These are phyloP conservation scores for Baorangia bicolor DNA, from an alignment of 768 basidiomycete species.

Conservation along the genomic window DNA sequence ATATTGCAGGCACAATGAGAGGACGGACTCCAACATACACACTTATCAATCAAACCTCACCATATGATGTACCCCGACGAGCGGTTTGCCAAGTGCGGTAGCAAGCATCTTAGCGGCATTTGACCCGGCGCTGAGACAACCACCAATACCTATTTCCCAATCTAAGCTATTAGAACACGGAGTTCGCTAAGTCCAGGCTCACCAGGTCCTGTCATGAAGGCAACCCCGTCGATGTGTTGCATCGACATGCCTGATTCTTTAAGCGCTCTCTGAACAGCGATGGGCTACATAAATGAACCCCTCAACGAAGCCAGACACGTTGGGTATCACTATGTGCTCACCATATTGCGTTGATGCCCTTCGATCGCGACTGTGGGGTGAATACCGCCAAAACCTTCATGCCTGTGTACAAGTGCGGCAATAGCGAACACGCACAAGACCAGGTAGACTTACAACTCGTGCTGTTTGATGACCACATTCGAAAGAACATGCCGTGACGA, in stretches of 20 bases:
- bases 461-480: no score
- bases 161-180: not conserved
- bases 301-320: slow-evolving; percentile 27
- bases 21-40: not conserved
- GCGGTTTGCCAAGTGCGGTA: slow-evolving; percentile 69
- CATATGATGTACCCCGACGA: slow-evolving; percentile 96
- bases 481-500: slow-evolving; percentile 68
- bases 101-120: no score
- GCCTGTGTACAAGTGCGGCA: no score
- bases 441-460: no score
- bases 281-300: no score
- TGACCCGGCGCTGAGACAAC: no score
- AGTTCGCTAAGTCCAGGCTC: slow-evolving; percentile 5
- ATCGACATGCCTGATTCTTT: no score
- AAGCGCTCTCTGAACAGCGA: no score
- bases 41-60: slow-evolving; percentile 40
- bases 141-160: no score
- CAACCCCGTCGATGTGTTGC: no score
- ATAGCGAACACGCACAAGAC: no score
- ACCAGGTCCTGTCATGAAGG: slow-evolving; percentile 89
- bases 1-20: not conserved
- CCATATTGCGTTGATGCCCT: slow-evolving; percentile 80
- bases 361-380: slow-evolving; percentile 72
- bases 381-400: no score
- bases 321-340: slow-evolving; percentile 19